phyloP scores from a whole-genome alignment of 2,329 filamentous ascomycete genomes.

The Exophiala spinifera region DNA sequence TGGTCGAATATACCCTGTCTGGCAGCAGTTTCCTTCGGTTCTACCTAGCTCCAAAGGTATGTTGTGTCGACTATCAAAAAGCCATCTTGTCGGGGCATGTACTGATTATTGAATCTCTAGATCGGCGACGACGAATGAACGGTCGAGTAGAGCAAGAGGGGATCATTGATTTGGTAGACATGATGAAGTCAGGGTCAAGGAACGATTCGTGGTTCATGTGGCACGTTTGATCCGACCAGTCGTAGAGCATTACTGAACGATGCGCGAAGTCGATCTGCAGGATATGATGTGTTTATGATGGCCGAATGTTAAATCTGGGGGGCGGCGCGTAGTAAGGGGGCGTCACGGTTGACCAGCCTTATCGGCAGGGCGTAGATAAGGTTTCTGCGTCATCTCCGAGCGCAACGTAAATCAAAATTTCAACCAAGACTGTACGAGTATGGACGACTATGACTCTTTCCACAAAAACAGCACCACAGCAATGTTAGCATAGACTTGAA shows the following conservation, averaged over 20 bases:
- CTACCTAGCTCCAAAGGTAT: slow-evolving; percentile 96
- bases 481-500: too few relatives aligned
- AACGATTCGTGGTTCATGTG: not conserved
- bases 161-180: not conserved
- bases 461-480: not conserved
- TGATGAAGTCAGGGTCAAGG: not conserved
- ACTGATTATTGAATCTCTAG: slow-evolving; percentile 47
- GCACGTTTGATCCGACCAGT: not conserved
- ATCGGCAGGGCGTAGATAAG: slow-evolving; percentile 3
- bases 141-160: not conserved
- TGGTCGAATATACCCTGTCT: slow-evolving; percentile 83
- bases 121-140: slow-evolving; percentile 58
- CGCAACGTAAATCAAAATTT: not conserved
- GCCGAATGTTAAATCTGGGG: not conserved
- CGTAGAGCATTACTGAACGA: not conserved
- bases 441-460: not conserved
- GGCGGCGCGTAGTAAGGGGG: not conserved
- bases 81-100: slow-evolving; percentile 1
- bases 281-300: not conserved
- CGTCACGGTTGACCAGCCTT: not conserved
- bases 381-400: not conserved
- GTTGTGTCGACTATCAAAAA: slow-evolving; percentile 32
- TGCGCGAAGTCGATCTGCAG: not conserved
- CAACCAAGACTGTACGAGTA: not conserved
- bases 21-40: slow-evolving; percentile 89